A percentile compares a stretch with the other conserved stretches of the same genome.
These are phyloP conservation scores for Papiliotrema laurentii DNA, from an alignment of 1,284 basidiomycete genomes.

Conservation along the genomic window DNA sequence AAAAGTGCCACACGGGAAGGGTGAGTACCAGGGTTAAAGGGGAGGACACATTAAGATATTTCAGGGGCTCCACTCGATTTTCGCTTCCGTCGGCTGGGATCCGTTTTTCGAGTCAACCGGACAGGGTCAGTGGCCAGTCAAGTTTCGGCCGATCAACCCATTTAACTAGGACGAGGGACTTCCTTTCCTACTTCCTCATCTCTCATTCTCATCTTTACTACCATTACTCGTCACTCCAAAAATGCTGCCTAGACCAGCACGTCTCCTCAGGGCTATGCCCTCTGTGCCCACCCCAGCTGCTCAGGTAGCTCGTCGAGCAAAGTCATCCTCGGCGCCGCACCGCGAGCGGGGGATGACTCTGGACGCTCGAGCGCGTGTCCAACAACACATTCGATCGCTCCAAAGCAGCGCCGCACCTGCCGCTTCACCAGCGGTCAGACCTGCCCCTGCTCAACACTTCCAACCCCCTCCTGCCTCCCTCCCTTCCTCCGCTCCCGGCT, in stretches of 20 bases:
- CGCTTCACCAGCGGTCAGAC: slow-evolving; percentile 56
- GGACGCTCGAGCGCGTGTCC: slow-evolving; percentile 57
- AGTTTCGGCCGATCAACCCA: too few species aligned
- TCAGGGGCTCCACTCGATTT: too few species aligned
- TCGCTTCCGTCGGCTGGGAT: too few species aligned
- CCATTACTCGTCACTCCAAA: too few species aligned
- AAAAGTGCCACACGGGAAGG: too few species aligned
- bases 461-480: slow-evolving; percentile 36
- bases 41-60: too few species aligned
- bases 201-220: slow-evolving; percentile 7
- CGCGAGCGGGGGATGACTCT: slow-evolving; percentile 36
- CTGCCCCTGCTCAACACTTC: slow-evolving; percentile 44
- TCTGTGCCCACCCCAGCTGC: slow-evolving; percentile 15
- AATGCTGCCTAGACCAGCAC: slow-evolving; percentile 35
- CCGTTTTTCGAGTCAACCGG: too few species aligned
- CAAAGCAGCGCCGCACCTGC: slow-evolving; percentile 60
- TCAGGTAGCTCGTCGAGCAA: slow-evolving; percentile 14
- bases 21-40: too few species aligned
- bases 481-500: slow-evolving; percentile 30
- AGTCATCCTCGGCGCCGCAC: slow-evolving; percentile 10
- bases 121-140: too few species aligned
- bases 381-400: slow-evolving; percentile 62
- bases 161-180: too few species aligned
- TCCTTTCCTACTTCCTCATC: too few species aligned
- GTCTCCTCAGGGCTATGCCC: slow-evolving; percentile 26